Base-by-base conservation (phyloP, 305 asterid genomes). In the Fraxinus latifolia region DNA sequence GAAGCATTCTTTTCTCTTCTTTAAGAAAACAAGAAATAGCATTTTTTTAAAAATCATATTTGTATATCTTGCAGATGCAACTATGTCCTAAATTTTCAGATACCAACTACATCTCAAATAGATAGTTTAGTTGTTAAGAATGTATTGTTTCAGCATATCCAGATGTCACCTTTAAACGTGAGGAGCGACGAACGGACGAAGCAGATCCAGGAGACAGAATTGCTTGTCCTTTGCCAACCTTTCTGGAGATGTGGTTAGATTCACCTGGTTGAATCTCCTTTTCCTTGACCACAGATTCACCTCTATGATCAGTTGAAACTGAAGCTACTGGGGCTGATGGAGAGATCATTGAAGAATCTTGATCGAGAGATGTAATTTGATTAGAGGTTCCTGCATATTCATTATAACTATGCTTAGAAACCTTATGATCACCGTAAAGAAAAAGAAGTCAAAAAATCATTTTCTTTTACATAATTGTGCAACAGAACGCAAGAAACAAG, bases 251-350 rank as follows among this genome's bases (percentile, higher is more conserved):
- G 60, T 83, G 86, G 55, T 82, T 85, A 4, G 86, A 84, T 65
- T 84, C 89, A 81, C 82, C 82, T 79, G 79, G 81, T 78, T 90
- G 91, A 74, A 76, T 85, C 79, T 83, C 90, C 32, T 87, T 84
- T 78, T 36, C 87, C 78, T 77, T 78, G 83, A 88, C 80, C 60
- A 88, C 87, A 85, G 91, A 80, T 85, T 91, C 90, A 82, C 87
- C 62, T 78, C 88, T 83, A 80, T 89, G 86, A 85, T 90, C 91
- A 33, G 91, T 90, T 83, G 96, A 89, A 80, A 86, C 89, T 55
- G 94, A 90, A 86, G 93, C 88, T 77, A 80, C 88, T 27, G 97
- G 97, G 70, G 90, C 94, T 80, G 97, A 90, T 42, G 81, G 7
- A 74, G 94, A 82, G 67, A 85, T 86, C 37, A 78, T 62, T 34